Base-by-base conservation (phyloP, 306 rosid genomes). In the Glycine latifolia region DNA sequence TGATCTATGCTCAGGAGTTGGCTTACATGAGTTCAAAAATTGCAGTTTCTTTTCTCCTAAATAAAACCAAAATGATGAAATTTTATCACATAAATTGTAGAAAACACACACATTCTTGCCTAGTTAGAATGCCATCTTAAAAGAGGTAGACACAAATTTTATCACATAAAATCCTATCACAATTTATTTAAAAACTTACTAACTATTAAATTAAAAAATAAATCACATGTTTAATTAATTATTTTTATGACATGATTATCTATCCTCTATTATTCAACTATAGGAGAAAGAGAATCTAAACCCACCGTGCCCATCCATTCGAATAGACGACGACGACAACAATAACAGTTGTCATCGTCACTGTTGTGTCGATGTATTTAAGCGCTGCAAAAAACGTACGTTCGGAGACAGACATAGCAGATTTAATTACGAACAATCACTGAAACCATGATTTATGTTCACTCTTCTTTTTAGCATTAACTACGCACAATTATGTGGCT, bases 241-340 rank as follows among this genome's bases (percentile, higher is more conserved):
- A 62, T 39, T 66, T 66, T 14, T 39, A 3, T 39, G 39, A 66
- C 49, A 66, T 66, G 70, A 35, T 10, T 62, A 54, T 56, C 33
- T 56, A 0, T 13, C 70, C 71, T 66, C 50, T 3, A 67, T 41
- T 67, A 41, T 66, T 66, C 13, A 66, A 13, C 1, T 14, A 39
- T 39, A 7, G 16, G 20, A 41, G 16, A 39, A 67, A 67, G 63
- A 61, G 73, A 50, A 77, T 77, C 73, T 77, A 53, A 77, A 63
- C 61, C 17, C 47, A 79, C 69, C 46, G 35, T 69, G 67, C 17
- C 76, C 77, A n/a, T 9, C 44, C 55, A 8, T 60, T 58, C 2
- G 13, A 26, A 15, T 52, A 71, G 78, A 71, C 72, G 52, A 79
- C 83, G 78, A 80, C 83, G 78, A 80, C 78, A 71, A 71, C 63